Base-by-base conservation (phyloP, 805 yeast species). In the Scheffersomyces lignosus region DNA sequence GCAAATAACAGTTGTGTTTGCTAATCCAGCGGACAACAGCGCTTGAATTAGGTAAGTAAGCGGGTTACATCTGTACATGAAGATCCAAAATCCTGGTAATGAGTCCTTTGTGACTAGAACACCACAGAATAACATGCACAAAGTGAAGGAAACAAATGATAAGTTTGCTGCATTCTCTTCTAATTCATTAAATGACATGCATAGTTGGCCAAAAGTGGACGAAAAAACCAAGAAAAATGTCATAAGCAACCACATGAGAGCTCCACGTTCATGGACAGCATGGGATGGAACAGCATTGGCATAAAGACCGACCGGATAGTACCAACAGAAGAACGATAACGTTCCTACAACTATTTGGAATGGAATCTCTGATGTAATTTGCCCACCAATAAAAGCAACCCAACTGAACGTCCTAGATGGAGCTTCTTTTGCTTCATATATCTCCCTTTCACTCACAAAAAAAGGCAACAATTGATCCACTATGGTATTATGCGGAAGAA, bases 11-110 rank as follows among this genome's bases (percentile, higher is more conserved):
- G 66, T 18, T 5, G 56, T 44, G 38, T 57, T 48, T 4, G 61
- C 56, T 29, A 61, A 51, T 6, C 57, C 56, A 27, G 57, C 46
- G 5, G 57, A 31, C 27, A 59, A 56, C 48, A 77, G 56, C 27
- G 78, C 80, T 77, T 81, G 53, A 36, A 84, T 64, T 64, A 82
- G 70, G 49, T 83, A 84, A 1, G 87, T 80, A 44, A 81, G 64
- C 13, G 93, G 42, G 79, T 75, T 71, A 14, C 70, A 75, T 53
- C 88, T 70, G 69, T 82, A 83, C 87, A 84, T 80, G 70, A 82
- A 84, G 29, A 73, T 65, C 89, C 90, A 24, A 17, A 26, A n/a
- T 4, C 15, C 35, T 15, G 33, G 28, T 51, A 50, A 64, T 48
- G 44, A 52, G 54, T 43, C 13, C 29, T 16, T 4, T 18, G 27